phyloP scores from a whole-genome alignment of 2,329 filamentous ascomycete genomes.

The Fusarium sp. region DNA sequence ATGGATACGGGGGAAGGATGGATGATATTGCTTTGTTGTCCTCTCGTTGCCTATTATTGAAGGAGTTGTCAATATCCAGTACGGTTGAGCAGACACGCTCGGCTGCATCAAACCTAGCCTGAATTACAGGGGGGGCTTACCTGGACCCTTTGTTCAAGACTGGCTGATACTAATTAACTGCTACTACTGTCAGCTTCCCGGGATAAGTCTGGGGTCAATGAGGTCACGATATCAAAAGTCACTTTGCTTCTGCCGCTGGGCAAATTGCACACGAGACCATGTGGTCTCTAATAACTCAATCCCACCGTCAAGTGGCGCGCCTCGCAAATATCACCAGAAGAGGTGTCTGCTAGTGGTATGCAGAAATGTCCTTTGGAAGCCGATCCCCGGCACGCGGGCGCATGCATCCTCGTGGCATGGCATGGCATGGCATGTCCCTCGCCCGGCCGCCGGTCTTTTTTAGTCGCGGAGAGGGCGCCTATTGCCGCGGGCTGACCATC shows the following conservation, averaged over 20 bases:
- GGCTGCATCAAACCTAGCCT: not conserved
- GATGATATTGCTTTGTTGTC: conserved; percentile 3
- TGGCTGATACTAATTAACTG: not conserved
- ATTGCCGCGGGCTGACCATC: conserved; percentile 11
- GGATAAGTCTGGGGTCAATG: not conserved
- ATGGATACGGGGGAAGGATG: not conserved
- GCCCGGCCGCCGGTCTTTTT: not conserved
- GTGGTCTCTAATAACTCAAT: not conserved
- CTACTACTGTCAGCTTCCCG: conserved; percentile 1
- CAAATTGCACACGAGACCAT: conserved; percentile 23
- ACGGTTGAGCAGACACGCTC: not conserved
- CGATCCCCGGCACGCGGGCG: conserved; percentile 12
- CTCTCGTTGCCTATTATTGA: not conserved
- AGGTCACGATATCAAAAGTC: conserved; percentile 4
- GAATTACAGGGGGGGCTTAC: not conserved
- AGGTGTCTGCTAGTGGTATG: conserved; percentile 1
- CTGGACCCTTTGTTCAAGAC: not conserved
- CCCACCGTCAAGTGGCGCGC: conserved; percentile 32
- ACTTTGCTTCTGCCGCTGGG: conserved; percentile 15
- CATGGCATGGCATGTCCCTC: not conserved
- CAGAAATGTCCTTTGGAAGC: not conserved
- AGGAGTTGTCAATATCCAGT: not conserved
- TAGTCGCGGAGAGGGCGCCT: conserved; percentile 7
- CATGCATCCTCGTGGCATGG: conserved; percentile 5
- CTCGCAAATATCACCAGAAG: conserved; percentile 19